phyloP scores from a whole-genome alignment of 805 yeast genomes.

The Suhomyces canberraensis region DNA sequence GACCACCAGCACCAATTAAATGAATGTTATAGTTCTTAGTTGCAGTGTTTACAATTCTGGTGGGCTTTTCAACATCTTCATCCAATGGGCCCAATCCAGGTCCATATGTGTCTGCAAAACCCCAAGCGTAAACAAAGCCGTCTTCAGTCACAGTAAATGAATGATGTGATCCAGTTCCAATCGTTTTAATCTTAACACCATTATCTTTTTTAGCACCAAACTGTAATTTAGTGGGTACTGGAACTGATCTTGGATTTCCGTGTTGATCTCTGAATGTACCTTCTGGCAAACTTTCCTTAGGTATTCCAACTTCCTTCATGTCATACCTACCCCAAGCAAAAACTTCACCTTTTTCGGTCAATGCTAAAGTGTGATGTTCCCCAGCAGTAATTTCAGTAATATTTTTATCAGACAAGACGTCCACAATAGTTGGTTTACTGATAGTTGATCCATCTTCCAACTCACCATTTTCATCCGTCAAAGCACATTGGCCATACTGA shows the following conservation, averaged over 20 bases:
- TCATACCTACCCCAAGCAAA: conserved; percentile 89
- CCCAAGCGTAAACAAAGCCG: conserved; percentile 93
- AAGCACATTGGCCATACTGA: conserved; percentile 95
- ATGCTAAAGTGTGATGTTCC: conserved; percentile 86
- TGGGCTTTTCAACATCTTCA: conserved; percentile 82
- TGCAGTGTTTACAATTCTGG: conserved; percentile 91
- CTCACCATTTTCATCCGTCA: conserved; percentile 54
- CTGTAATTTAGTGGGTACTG: conserved; percentile 70
- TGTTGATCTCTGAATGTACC: conserved; percentile 73
- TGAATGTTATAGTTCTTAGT: conserved; percentile 73
- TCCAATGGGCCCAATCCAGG: conserved; percentile 93
- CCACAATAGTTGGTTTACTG: conserved; percentile 69
- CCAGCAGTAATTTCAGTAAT: conserved; percentile 78
- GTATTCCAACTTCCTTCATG: conserved; percentile 88
- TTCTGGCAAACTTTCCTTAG: conserved; percentile 61
- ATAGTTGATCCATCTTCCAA: conserved; percentile 85
- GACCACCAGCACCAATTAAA: conserved; percentile 92
- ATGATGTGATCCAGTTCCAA: conserved; percentile 91
- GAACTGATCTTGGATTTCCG: conserved; percentile 80
- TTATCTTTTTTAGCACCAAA: conserved; percentile 29
- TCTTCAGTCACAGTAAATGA: conserved; percentile 79
- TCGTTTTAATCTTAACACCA: conserved; percentile 30
- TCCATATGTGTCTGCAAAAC: conserved; percentile 95
- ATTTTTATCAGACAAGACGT: conserved; percentile 55
- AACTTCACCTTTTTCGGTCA: conserved; percentile 68